Evolutionary conservation across 495 filamentous ascomycete genomes (phyloP).

Genomic region (Lentithecium fluviatile): DNA sequence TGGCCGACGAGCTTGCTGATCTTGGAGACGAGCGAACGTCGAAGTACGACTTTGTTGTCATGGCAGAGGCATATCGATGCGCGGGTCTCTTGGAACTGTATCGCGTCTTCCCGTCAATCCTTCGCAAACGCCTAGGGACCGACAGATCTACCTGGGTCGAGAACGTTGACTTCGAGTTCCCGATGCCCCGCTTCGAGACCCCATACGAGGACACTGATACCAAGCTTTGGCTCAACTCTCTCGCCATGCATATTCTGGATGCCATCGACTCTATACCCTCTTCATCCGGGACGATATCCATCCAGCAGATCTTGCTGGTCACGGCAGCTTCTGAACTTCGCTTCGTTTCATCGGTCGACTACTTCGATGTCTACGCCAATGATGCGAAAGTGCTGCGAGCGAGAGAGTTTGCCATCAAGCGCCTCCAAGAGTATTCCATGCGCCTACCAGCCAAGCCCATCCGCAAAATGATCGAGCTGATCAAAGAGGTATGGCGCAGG

Average conservation of each 20-base stretch:
- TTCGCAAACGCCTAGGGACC: slow-evolving; percentile 46
- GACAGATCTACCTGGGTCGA: slow-evolving; percentile 29
- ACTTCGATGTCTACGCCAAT: slow-evolving; percentile 45
- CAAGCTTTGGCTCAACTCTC: slow-evolving; percentile 52
- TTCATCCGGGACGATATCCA: slow-evolving; percentile 55
- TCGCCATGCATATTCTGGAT: slow-evolving; percentile 54
- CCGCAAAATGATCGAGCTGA: slow-evolving; percentile 48
- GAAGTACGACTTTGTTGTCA: slow-evolving; percentile 56
- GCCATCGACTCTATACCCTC: slow-evolving; percentile 53
- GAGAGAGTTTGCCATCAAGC: slow-evolving; percentile 50
- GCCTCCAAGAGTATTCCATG: slow-evolving; percentile 50
- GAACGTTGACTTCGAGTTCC: slow-evolving; percentile 29
- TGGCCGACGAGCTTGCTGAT: slow-evolving; percentile 52
- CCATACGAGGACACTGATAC: slow-evolving; percentile 35
- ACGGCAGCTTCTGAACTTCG: slow-evolving; percentile 53
- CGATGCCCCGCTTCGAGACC: slow-evolving; percentile 24
- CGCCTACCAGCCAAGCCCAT: slow-evolving; percentile 56
- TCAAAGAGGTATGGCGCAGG: slow-evolving; percentile 54
- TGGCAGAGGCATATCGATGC: slow-evolving; percentile 58
- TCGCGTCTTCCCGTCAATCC: slow-evolving; percentile 55
- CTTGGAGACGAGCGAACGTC: slow-evolving; percentile 57
- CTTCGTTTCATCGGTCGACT: slow-evolving; percentile 37
- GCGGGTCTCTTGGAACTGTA: slow-evolving; percentile 57
- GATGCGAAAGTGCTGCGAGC: slow-evolving; percentile 51
- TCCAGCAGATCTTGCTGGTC: slow-evolving; percentile 57